phyloP scores from a whole-genome alignment of 169 alveolate species.

The Cryptosporidium bovis region DNA sequence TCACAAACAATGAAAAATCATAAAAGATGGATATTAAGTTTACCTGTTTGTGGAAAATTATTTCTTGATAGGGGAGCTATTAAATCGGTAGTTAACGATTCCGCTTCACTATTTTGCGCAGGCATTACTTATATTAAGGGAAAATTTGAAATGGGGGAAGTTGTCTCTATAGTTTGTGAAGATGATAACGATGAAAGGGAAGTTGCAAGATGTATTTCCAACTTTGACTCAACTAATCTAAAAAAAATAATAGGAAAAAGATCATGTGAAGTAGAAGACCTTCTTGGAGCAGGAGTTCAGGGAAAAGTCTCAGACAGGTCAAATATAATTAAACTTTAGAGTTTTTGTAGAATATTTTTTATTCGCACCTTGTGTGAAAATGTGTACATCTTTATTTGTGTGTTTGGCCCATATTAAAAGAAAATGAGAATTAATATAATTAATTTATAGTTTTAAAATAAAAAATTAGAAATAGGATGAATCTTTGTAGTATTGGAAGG shows the following conservation, averaged over 20 bases:
- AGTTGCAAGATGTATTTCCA: slow-evolving; percentile 63
- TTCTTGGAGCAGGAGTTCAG: slow-evolving; percentile 36
- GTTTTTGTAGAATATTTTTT: neutral
- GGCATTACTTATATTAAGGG: slow-evolving; percentile 50
- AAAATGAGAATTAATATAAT: neutral
- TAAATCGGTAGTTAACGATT: slow-evolving; percentile 36
- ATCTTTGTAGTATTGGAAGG: slow-evolving; percentile 2
- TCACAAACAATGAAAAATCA: slow-evolving; percentile 57
- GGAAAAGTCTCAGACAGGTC: slow-evolving; percentile 71
- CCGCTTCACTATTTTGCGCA: slow-evolving; percentile 50
- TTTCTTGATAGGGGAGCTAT: slow-evolving; percentile 56
- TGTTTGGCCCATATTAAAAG: neutral
- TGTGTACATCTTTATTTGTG: slow-evolving; percentile 21
- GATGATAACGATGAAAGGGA: slow-evolving; percentile 61
- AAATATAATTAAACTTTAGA: slow-evolving; percentile 31
- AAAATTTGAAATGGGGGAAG: slow-evolving; percentile 58
- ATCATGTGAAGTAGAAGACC: slow-evolving; percentile 28
- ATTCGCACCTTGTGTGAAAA: slow-evolving; percentile 5
- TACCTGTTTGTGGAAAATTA: slow-evolving; percentile 55
- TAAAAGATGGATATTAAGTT: slow-evolving; percentile 71
- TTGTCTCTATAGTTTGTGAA: slow-evolving; percentile 34
- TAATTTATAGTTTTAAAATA: neutral
- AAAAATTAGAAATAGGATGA: neutral
- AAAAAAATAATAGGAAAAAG: slow-evolving; percentile 52
- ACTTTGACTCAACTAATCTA: slow-evolving; percentile 18